Base-by-base conservation (phyloP, 805 yeast genomes). In the Nakazawaea wyomingensis region DNA sequence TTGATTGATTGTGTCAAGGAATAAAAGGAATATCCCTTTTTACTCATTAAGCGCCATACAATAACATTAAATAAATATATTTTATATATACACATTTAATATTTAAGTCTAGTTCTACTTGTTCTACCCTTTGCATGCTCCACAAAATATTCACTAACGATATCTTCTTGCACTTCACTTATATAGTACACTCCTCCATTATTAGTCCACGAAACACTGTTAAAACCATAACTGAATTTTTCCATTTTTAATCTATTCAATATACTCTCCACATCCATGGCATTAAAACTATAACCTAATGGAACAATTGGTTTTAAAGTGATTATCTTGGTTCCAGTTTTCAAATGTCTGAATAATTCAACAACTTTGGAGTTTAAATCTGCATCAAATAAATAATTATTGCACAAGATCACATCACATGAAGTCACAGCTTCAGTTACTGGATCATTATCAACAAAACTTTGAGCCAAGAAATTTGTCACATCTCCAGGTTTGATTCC, bases 131-230 rank as follows among this genome's bases (percentile, higher is more conserved):
- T 44, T 19, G 43, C 39, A 8, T 32, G 32, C 32, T 34, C 57
- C 18, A 54, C 57, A 44, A 62, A 60, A 34, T 61, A 59, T 24
- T 60, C 65, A 21, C 51, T 59, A 14, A 61, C 57, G n/a, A 64
- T 53, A 27, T 59, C 63, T 3, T 44, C 44, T 57, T 58, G 56
- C 7, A 86, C 85, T 8, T 88, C 81, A 13, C 93, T 77, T 6
- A 90, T 76, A 59, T 76, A 90, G 60, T 85, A 89, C 8, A 77
- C 79, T 1, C 85, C 86, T 43, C 88, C 88, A 37, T 85, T 87
- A 5, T 82, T 80, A 0, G 96, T 88, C 97, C 97, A 89, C 37
- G 95, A 84, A 7, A 90, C 96, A 34, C 89, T 77, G 43, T 80
- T 78, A 42, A 76, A 74, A 14, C 76, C 80, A 50, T 88, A 82